These are phyloP conservation scores for Russula vinacea DNA, from an alignment of 768 basidiomycete species.

Conservation along the genomic window DNA sequence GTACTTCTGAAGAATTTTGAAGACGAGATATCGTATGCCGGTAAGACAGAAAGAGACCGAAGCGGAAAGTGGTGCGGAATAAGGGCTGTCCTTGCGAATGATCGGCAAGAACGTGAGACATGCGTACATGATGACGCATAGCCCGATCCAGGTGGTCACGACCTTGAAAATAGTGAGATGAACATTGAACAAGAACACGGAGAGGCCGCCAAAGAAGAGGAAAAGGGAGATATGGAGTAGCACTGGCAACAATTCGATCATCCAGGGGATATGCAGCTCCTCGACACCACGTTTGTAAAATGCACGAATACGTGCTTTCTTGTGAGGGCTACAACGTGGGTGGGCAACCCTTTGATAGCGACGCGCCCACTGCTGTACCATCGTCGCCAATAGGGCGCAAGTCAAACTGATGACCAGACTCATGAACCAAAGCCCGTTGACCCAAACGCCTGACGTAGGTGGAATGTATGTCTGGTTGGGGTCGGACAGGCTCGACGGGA, in stretches of 20 bases:
- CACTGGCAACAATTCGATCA: slow-evolving; percentile 46
- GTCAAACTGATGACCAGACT: slow-evolving; percentile 41
- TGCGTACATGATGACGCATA: slow-evolving; percentile 26
- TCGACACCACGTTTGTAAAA: slow-evolving; percentile 41
- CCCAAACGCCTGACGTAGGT: slow-evolving; percentile 37
- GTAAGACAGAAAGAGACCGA: slow-evolving; percentile 6
- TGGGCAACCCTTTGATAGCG: slow-evolving; percentile 37
- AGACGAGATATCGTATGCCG: background rate
- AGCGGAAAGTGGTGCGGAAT: slow-evolving; percentile 9
- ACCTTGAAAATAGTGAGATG: slow-evolving; percentile 25
- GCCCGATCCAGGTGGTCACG: slow-evolving; percentile 11
- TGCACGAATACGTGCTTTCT: slow-evolving; percentile 44
- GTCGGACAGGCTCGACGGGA: slow-evolving; percentile 1
- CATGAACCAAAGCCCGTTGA: slow-evolving; percentile 45
- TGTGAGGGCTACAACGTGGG: slow-evolving; percentile 34
- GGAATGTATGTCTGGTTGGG: slow-evolving; percentile 24
- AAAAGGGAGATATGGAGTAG: slow-evolving; percentile 51
- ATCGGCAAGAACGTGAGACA: slow-evolving; percentile 24
- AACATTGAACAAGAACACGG: slow-evolving; percentile 43
- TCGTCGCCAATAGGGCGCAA: slow-evolving; percentile 44
- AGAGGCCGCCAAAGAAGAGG: slow-evolving; percentile 50
- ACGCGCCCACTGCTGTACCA: slow-evolving; percentile 51
- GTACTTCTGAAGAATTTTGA: background rate
- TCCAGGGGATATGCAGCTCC: slow-evolving; percentile 40
- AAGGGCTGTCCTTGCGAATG: slow-evolving; percentile 18